Base-by-base conservation (phyloP, 768 basidiomycete species). In the Chalciporus pseudorubinellus region DNA sequence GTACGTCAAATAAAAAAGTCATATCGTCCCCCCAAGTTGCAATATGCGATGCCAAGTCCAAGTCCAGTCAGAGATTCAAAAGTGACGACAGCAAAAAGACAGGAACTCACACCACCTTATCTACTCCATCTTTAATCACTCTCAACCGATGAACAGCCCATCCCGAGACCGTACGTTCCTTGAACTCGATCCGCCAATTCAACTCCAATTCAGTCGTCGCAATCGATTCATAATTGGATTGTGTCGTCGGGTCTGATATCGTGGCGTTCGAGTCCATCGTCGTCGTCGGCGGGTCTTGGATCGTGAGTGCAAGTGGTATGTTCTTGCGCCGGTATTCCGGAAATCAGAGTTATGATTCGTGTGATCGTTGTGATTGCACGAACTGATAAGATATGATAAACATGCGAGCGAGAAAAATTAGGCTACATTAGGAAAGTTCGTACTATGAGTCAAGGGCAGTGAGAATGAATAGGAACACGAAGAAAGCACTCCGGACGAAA, bases 151-250 rank as follows among this genome's bases (percentile, higher is more conserved):
- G 85, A 0, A 74, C 77, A 9, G 77, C 89, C 18, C 78, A 76
- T 1, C 95, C 94, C 26, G 70, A 66, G 54, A 95, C 73, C 45
- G 76, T 70, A 59, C 84, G 69, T 3, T 74, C 63, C 0, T 74
- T 59, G 65, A 92, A 97, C 70, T 97, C 84, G 56, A 97, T 70
- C 0, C 60, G 70, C 93, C 92, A 95, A 57, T 88, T 78, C 45
- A 97, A 81, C 19, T 78, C 70, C 14, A 93, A 70, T 63, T 91
- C 82, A 33, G 80, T 75, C 1, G 88, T 84, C 3, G 73, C 67
- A 57, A 94, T 77, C 42, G 85, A 71, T 5, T 71, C 66, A 68
- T 89, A 92, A 72, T 97, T 97, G 20, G 91, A 80, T 62, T 92
- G 87, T 0, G 87, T 86, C 0, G 89, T 83, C 18, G 84, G 85